Percentiles rank a stretch among this genome's conserved stretches.
phyloP scores from a whole-genome alignment of 192 early-diverging fungal genomes.

The Rhizophagus sp. region DNA sequence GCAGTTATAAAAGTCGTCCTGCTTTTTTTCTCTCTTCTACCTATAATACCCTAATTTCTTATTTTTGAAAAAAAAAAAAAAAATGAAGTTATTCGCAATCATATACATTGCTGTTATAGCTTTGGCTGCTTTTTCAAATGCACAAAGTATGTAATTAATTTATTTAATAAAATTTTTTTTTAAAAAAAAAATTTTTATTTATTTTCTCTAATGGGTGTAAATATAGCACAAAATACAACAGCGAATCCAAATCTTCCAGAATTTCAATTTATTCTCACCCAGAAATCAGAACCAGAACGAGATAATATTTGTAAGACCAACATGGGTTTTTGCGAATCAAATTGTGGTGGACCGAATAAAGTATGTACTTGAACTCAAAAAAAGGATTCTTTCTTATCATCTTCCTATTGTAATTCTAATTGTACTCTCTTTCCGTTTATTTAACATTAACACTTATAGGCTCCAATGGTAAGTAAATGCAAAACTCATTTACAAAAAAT shows the following conservation, averaged over 20 bases:
- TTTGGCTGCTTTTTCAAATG: too few relatives aligned
- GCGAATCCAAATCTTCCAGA: neutral
- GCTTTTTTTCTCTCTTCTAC: too few relatives aligned
- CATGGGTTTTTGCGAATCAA: slow-evolving; percentile 1
- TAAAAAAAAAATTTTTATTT: too few relatives aligned
- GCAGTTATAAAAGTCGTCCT: too few relatives aligned
- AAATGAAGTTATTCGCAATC: too few relatives aligned
- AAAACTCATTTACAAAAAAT: neutral
- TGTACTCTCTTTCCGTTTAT: neutral
- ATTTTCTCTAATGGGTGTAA: neutral
- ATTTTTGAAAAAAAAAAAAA: too few relatives aligned
- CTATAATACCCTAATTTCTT: too few relatives aligned
- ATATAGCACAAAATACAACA: neutral
- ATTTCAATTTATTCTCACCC: neutral
- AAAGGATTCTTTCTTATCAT: neutral
- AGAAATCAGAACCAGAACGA: neutral
- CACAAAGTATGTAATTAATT: too few relatives aligned
- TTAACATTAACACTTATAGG: neutral
- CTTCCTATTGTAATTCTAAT: neutral
- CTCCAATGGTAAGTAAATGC: slow-evolving; percentile 1
- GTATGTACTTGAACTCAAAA: neutral
- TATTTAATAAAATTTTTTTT: too few relatives aligned
- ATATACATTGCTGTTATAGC: too few relatives aligned
- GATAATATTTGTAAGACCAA: neutral
- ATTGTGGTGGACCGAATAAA: slow-evolving; percentile 12